Evolutionary conservation across 108 stramenopile genomes (phyloP).

Genomic region (Craspedostauros australis): DNA sequence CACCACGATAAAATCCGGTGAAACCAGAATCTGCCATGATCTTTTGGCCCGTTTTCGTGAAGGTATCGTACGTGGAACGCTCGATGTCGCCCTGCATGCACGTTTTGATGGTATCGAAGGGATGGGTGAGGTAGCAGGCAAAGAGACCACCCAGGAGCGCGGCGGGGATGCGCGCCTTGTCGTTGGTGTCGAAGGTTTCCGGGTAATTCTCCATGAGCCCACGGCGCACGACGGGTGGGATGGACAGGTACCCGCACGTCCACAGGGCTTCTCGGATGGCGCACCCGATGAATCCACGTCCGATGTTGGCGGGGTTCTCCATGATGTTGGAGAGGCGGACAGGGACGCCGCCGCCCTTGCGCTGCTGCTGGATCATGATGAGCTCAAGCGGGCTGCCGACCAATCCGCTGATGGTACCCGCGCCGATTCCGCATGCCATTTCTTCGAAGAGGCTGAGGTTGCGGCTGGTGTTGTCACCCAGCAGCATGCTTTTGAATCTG

Average conservation of each 20-base stretch:
- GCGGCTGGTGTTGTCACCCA: slow-evolving; percentile 35
- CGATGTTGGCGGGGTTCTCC: slow-evolving; percentile 53
- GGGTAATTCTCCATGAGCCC: slow-evolving; percentile 68
- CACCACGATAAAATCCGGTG: slow-evolving; percentile 86
- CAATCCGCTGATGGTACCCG: slow-evolving; percentile 74
- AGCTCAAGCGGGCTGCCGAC: slow-evolving; percentile 87
- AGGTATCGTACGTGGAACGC: slow-evolving; percentile 65
- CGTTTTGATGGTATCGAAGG: slow-evolving; percentile 91
- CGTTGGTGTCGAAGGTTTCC: slow-evolving; percentile 71
- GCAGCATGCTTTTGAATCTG: slow-evolving; percentile 53
- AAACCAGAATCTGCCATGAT: slow-evolving; percentile 58
- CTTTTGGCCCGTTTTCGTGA: slow-evolving; percentile 58
- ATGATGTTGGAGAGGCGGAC: slow-evolving; percentile 46
- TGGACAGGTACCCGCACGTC: slow-evolving; percentile 86
- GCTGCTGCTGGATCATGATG: slow-evolving; percentile 95
- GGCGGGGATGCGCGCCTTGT: slow-evolving; percentile 84
- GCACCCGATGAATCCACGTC: slow-evolving; percentile 73
- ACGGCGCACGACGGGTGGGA: slow-evolving; percentile 82
- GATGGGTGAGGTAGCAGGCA: slow-evolving; percentile 85
- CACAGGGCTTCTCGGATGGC: slow-evolving; percentile 88
- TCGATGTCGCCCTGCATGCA: slow-evolving; percentile 96
- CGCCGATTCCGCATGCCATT: slow-evolving; percentile 75
- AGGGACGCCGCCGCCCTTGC: slow-evolving; percentile 63
- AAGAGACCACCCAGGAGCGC: slow-evolving; percentile 82
- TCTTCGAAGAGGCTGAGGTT: slow-evolving; percentile 57